Conservation (phyloP, 202 grass and related monocot species). For the Setaria viridis region DNA sequence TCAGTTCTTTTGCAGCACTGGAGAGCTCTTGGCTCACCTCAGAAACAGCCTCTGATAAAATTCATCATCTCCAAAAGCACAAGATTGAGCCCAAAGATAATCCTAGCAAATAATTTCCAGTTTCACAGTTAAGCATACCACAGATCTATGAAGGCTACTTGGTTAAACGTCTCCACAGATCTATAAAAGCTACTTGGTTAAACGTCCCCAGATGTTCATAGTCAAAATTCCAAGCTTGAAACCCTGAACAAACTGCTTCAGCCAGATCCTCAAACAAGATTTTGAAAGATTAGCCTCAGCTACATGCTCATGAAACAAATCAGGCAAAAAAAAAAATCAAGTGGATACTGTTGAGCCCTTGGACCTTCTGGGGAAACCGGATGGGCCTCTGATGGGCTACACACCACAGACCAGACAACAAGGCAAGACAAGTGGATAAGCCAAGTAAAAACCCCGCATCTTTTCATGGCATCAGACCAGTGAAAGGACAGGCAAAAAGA, state of each 20-base stretch:
- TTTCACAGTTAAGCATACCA: background rate
- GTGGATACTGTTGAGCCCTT: background rate
- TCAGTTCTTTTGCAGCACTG: no score
- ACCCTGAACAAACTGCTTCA: no score
- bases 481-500: slow-evolving; percentile 26
- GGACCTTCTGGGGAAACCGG: background rate
- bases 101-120: background rate
- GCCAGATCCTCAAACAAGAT: no score
- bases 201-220: background rate
- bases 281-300: background rate
- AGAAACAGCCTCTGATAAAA: slow-evolving; percentile 61
- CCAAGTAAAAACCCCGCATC: slow-evolving; percentile 15
- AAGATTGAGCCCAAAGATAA: background rate
- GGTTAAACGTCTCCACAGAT: background rate
- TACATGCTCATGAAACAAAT: no score
- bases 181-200: background rate
- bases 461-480: background rate
- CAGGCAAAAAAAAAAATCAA: background rate
- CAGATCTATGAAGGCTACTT: background rate
- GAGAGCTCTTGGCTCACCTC: slow-evolving; percentile 27
- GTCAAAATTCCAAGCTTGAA: background rate
- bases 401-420: background rate
- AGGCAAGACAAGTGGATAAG: slow-evolving; percentile 13
- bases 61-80: slow-evolving; percentile 49
- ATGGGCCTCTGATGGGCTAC: slow-evolving; percentile 35